Conservation (phyloP, 768 basidiomycete genomes). For the Trametes villosa region DNA sequence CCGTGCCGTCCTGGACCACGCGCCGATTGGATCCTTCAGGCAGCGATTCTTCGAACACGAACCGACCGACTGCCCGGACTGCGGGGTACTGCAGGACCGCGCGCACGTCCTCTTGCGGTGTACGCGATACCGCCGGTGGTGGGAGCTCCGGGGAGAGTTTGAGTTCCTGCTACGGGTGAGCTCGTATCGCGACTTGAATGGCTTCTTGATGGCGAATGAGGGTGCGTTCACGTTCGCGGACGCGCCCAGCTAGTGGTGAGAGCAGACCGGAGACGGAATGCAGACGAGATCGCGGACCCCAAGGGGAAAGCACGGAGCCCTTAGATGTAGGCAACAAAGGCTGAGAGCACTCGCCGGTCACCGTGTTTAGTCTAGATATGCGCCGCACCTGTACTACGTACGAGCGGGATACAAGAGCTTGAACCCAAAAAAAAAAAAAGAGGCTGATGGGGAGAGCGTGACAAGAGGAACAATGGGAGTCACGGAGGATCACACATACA, state of each 20-base stretch:
- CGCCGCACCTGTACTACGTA: slow-evolving; percentile 7
- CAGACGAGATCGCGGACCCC: not conserved
- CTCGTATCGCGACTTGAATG: slow-evolving; percentile 3
- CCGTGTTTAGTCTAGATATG: not conserved
- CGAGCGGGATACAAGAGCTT: not conserved
- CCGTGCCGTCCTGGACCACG: slow-evolving; percentile 1
- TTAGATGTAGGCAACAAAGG: slow-evolving; percentile 13
- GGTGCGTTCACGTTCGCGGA: slow-evolving; percentile 16
- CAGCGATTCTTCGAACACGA: not conserved
- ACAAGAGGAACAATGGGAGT: no score
- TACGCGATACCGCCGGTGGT: slow-evolving; percentile 8
- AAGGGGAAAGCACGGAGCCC: not conserved
- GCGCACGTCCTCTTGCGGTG: slow-evolving; percentile 8
- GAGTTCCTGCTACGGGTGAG: slow-evolving; percentile 10
- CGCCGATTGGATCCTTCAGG: not conserved
- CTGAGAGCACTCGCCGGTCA: slow-evolving; percentile 10
- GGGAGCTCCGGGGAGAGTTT: slow-evolving; percentile 8
- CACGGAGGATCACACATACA: no score
- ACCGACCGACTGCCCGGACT: not conserved
- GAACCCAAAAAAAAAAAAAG: not conserved
- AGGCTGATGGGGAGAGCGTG: no score
- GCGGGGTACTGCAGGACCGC: slow-evolving; percentile 7
- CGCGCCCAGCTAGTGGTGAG: not conserved
- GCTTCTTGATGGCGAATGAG: slow-evolving; percentile 8
- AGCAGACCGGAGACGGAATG: not conserved